These are phyloP conservation scores for Solanum hybrid DNA, from an alignment of 305 asterid species.

Conservation along the genomic window DNA sequence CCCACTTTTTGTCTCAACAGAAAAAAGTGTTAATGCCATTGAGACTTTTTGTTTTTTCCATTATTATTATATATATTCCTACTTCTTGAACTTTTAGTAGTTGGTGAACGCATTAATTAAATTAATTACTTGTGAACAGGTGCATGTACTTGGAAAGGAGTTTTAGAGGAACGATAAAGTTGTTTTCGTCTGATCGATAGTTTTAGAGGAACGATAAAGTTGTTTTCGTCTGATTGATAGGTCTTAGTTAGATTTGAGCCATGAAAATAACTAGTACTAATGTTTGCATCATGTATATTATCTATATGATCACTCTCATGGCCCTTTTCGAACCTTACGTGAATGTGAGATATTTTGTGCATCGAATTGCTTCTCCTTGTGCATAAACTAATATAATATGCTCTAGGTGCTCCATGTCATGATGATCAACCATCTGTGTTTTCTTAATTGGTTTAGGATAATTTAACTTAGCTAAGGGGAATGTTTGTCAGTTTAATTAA, in stretches of 20 bases:
- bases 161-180: neutral
- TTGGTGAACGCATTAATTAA: neutral
- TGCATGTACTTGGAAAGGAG: neutral
- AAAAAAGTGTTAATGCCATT: neutral
- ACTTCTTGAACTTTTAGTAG: neutral
- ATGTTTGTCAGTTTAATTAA: neutral
- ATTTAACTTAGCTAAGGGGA: neutral
- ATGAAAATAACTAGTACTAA: neutral
- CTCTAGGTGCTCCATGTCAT: neutral
- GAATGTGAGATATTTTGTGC: neutral
- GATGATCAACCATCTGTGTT: neutral
- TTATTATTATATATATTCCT: neutral
- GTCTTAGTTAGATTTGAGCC: neutral
- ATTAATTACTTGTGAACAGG: neutral
- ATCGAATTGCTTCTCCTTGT: neutral
- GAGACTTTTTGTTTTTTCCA: neutral
- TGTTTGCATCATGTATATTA: neutral
- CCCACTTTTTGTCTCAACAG: constrained; percentile 3
- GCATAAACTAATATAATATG: neutral
- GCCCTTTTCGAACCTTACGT: neutral
- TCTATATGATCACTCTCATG: neutral
- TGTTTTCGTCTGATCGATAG: neutral
- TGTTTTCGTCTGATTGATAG: accelerated
- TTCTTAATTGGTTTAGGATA: neutral
- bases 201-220: neutral